Evolutionary conservation across 2,329 filamentous ascomycete species (phyloP).

Genomic region (Diplocarpon mali): DNA sequence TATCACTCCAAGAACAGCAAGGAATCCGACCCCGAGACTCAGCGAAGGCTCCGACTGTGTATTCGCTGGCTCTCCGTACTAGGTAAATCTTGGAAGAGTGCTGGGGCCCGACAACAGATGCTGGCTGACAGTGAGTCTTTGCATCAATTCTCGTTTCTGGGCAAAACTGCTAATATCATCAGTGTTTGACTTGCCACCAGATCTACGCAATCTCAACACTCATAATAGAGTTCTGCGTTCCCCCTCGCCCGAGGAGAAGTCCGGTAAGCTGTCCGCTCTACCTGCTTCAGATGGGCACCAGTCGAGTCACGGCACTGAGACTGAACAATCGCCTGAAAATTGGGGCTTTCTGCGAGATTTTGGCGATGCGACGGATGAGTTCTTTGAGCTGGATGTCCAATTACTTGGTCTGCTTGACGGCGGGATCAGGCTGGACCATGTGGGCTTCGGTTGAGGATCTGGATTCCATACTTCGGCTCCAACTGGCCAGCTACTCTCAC

Average conservation of each 20-base stretch:
- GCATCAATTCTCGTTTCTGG: too few relatives aligned
- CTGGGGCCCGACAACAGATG: slow-evolving; percentile 22
- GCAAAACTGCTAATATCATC: background rate
- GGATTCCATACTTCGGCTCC: too few relatives aligned
- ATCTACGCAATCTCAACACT: slow-evolving; percentile 8
- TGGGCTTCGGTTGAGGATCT: background rate
- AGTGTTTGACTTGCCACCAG: slow-evolving; percentile 17
- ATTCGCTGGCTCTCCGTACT: slow-evolving; percentile 25
- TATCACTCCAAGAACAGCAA: slow-evolving; percentile 17
- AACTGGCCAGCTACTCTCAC: too few relatives aligned
- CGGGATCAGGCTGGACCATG: slow-evolving; percentile 2
- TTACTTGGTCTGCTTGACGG: slow-evolving; percentile 22
- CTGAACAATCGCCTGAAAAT: slow-evolving; percentile 12
- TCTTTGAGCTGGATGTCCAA: slow-evolving; percentile 23
- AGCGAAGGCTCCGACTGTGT: slow-evolving; percentile 20
- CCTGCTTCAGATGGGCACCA: background rate
- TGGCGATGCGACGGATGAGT: slow-evolving; percentile 24
- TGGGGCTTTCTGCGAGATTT: slow-evolving; percentile 24
- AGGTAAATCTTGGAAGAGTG: slow-evolving; percentile 25
- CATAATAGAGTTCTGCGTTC: background rate
- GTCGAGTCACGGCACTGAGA: slow-evolving; percentile 1
- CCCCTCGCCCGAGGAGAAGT: background rate
- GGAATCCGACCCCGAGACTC: slow-evolving; percentile 10
- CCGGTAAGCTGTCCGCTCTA: background rate
- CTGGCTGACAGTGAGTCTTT: slow-evolving; percentile 21